Percentiles rank a stretch among this genome's conserved stretches.
Evolutionary conservation across 2,329 filamentous ascomycete species (phyloP).

Genomic region (Paraconiothyrium sp.): DNA sequence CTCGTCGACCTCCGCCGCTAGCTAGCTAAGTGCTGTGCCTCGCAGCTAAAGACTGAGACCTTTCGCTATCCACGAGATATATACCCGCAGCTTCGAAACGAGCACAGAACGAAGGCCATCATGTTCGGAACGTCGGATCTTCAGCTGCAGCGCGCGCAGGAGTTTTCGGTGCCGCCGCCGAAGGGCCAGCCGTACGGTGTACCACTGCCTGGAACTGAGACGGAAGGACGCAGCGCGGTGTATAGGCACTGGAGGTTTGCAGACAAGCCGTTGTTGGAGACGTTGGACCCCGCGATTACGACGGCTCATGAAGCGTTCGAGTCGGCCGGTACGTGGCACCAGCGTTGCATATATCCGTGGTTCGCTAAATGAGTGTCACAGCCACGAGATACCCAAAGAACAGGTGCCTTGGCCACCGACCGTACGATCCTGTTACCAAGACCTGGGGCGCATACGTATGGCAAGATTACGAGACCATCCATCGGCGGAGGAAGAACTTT

Average conservation of each 20-base stretch:
- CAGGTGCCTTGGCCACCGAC: conserved; percentile 80
- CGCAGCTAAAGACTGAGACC: background rate
- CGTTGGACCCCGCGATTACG: conserved; percentile 67
- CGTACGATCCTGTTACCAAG: conserved; percentile 79
- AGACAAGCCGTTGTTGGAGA: conserved; percentile 66
- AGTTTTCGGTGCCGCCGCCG: conserved; percentile 71
- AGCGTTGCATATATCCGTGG: background rate
- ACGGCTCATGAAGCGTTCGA: conserved; percentile 88
- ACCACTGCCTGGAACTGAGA: conserved; percentile 76
- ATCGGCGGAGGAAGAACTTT: conserved; percentile 80
- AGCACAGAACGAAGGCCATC: conserved; percentile 5
- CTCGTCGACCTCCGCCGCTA: conserved; percentile 10
- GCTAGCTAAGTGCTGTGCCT: background rate
- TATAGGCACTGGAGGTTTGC: conserved; percentile 86
- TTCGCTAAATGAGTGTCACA: conserved; percentile 14
- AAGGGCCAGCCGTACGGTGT: conserved; percentile 81
- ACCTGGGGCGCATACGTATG: conserved; percentile 81
- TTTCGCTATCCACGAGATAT: conserved; percentile 1
- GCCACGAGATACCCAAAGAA: conserved; percentile 70
- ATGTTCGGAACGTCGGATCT: conserved; percentile 45
- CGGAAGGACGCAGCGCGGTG: conserved; percentile 75
- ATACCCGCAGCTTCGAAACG: background rate
- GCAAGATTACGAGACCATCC: conserved; percentile 83
- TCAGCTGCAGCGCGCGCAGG: conserved; percentile 48
- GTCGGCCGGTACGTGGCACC: conserved; percentile 57